phyloP scores from a whole-genome alignment of 164 flowering plant species.

The Euptelea pleiosperma region DNA sequence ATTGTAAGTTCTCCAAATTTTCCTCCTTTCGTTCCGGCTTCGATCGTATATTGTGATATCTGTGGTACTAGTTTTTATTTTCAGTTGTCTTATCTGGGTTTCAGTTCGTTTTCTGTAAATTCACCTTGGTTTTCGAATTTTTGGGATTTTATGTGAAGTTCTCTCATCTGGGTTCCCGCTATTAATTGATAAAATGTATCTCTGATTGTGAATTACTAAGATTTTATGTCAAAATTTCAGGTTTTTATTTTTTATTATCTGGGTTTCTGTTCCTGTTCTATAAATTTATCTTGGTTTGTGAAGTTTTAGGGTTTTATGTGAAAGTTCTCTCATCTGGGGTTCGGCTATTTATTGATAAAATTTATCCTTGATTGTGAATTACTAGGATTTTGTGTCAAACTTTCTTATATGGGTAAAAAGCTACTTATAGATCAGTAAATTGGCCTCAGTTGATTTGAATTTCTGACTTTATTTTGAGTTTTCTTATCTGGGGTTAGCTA shows the following conservation, averaged over 20 bases:
- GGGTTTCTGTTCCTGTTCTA: not conserved
- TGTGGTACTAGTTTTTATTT: not conserved
- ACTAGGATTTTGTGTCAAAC: not conserved
- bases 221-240: not conserved
- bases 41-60: not conserved
- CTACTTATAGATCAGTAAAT: too few relatives aligned
- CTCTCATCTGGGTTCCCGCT: slow-evolving; percentile 9
- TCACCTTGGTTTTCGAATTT: not conserved
- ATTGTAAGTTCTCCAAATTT: slow-evolving; percentile 33
- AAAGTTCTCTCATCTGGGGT: slow-evolving; percentile 11
- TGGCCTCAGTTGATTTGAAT: too few relatives aligned
- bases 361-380: not conserved
- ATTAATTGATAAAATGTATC: not conserved
- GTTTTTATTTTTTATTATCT: too few relatives aligned
- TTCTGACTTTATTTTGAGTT: too few relatives aligned
- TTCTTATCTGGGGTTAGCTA: too few relatives aligned
- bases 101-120: not conserved
- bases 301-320: not conserved
- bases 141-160: not conserved
- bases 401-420: too few relatives aligned
- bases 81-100: not conserved
- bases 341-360: not conserved
- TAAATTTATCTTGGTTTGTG: not conserved
- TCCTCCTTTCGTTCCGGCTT: not conserved
- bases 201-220: not conserved